Conservation (phyloP, 2,329 filamentous ascomycete genomes). For the Dothistroma septosporum region DNA sequence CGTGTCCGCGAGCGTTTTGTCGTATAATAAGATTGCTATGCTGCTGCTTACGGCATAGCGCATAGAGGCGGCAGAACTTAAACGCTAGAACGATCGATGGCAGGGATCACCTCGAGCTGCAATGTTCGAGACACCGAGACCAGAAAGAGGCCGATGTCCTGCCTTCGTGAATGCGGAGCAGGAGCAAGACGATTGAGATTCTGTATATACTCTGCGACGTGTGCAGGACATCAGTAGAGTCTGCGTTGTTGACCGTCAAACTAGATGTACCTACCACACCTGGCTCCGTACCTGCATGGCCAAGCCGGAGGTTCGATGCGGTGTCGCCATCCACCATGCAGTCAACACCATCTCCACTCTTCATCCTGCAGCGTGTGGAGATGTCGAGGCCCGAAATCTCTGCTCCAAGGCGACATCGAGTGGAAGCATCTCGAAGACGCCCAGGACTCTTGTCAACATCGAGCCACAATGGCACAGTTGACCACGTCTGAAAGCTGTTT, state of each 20-base stretch:
- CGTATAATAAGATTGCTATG: background rate
- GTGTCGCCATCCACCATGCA: background rate
- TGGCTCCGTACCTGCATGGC: background rate
- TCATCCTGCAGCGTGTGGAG: background rate
- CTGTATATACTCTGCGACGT: background rate
- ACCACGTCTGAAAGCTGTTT: background rate
- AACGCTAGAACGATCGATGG: background rate
- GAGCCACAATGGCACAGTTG: background rate
- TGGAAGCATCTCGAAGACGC: too few relatives aligned
- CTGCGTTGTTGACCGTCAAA: background rate
- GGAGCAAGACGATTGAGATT: background rate
- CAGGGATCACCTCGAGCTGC: background rate
- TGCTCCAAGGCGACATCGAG: too few relatives aligned
- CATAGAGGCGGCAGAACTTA: background rate
- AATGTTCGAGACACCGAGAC: background rate
- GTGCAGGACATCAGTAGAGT: background rate
- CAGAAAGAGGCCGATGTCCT: background rate
- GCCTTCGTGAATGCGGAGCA: background rate
- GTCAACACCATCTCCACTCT: background rate
- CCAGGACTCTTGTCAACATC: too few relatives aligned
- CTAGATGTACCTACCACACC: background rate
- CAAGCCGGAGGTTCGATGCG: background rate
- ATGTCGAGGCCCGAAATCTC: background rate
- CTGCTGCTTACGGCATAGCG: background rate
- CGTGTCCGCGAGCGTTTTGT: background rate